Evolutionary conservation across 1,139 yeast species (phyloP).

Genomic region (Scheffersomyces lignicola): DNA sequence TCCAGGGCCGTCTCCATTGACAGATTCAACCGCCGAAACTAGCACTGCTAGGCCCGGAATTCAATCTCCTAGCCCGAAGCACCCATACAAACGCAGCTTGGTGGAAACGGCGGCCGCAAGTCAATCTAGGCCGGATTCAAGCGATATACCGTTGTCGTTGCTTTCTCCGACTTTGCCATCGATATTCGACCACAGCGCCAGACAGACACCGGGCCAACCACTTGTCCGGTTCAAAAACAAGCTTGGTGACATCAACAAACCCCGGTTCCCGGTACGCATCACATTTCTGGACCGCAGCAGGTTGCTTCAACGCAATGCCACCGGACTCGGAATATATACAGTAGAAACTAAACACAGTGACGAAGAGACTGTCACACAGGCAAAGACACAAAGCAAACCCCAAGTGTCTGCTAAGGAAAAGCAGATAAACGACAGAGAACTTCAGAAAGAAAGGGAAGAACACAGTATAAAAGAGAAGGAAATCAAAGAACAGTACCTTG

Average conservation of each 20-base stretch:
- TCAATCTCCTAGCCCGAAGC: too few species aligned
- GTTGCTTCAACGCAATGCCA: too few species aligned
- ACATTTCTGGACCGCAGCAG: constrained; percentile 19
- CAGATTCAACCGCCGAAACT: too few species aligned
- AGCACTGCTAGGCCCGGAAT: too few species aligned
- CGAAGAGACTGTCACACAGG: background rate
- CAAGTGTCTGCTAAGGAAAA: too few species aligned
- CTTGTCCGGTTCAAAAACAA: constrained; percentile 24
- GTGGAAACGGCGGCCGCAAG: constrained; percentile 6
- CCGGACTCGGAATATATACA: background rate
- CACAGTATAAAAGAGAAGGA: background rate
- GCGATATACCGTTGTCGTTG: constrained; percentile 29
- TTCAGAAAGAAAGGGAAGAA: background rate
- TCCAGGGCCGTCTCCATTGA: constrained; percentile 18
- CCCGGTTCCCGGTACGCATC: constrained; percentile 33
- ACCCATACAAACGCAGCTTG: too few species aligned
- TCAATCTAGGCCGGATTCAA: background rate
- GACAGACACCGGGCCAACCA: background rate
- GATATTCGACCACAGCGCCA: constrained; percentile 18
- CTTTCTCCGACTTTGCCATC: constrained; percentile 40
- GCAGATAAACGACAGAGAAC: background rate
- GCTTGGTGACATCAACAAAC: constrained; percentile 21
- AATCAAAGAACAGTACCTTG: too few species aligned
- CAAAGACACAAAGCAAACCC: background rate
- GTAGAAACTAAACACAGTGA: background rate